A percentile compares a stretch with the other conserved stretches of the same genome.
These are phyloP conservation scores for Rhododendron simsii DNA, from an alignment of 148 eudicot genomes.

Conservation along the genomic window DNA sequence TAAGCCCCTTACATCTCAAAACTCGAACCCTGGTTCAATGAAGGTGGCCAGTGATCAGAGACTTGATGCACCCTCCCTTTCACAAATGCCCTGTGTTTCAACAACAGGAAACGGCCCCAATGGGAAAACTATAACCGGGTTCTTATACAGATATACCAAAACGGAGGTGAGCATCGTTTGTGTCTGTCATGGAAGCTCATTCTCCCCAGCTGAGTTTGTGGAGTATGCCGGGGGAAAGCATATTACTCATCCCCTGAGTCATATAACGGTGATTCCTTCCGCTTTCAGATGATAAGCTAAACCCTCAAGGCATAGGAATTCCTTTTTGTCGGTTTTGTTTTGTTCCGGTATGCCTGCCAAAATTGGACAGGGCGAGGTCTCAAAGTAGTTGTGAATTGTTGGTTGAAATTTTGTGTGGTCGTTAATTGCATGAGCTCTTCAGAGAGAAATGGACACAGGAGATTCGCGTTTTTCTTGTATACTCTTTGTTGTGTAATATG, in stretches of 20 bases:
- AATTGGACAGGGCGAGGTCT: neutral
- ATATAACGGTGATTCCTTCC: conserved; percentile 49
- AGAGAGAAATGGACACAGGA: neutral
- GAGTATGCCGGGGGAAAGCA: conserved; percentile 80
- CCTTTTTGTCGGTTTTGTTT: conserved; percentile 1
- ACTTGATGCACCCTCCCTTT: conserved; percentile 15
- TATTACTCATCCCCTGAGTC: conserved; percentile 55
- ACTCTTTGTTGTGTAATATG: neutral
- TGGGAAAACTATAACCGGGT: conserved; percentile 63
- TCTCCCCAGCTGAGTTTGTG: conserved; percentile 69
- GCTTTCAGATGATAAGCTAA: neutral
- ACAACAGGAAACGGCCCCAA: conserved; percentile 72
- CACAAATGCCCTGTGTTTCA: conserved; percentile 70
- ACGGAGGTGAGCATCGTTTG: conserved; percentile 66
- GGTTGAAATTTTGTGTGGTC: neutral
- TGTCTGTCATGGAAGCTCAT: conserved; percentile 67
- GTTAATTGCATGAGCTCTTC: neutral
- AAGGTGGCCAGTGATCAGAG: conserved; percentile 5
- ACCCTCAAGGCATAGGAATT: neutral
- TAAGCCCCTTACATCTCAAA: conserved; percentile 4
- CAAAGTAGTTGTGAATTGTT: neutral
- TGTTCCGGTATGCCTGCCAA: neutral
- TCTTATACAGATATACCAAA: conserved; percentile 55
- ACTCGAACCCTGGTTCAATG: conserved; percentile 7
- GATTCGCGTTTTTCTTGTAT: neutral